Percentiles rank a stretch among this genome's conserved stretches.
Evolutionary conservation across 352 stramenopile species (phyloP).

Genomic region (Thalassiosira pacifica): DNA sequence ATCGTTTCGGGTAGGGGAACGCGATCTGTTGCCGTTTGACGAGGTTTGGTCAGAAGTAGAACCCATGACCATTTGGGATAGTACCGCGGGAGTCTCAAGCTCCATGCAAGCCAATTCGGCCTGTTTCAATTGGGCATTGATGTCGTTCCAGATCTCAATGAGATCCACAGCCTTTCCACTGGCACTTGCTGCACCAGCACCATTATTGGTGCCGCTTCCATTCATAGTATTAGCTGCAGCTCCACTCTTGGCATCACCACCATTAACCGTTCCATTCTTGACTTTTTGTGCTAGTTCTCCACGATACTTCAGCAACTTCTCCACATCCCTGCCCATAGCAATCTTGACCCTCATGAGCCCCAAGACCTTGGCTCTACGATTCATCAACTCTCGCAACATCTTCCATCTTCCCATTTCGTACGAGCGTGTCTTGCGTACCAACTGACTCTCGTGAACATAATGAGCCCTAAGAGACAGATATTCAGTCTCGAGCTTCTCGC

Average conservation of each 20-base stretch:
- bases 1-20: conserved; percentile 24
- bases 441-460: conserved; percentile 78
- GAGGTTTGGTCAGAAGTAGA: not conserved
- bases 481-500: conserved; percentile 80
- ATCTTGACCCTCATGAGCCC: conserved; percentile 73
- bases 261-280: not conserved
- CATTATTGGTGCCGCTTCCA: conserved; percentile 13
- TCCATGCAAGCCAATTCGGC: conserved; percentile 68
- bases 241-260: conserved; percentile 8
- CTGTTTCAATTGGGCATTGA: conserved; percentile 72
- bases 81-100: conserved; percentile 53
- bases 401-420: conserved; percentile 66
- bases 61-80: conserved; percentile 56
- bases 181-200: not conserved
- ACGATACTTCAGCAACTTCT: conserved; percentile 59
- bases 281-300: conserved; percentile 32
- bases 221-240: not conserved
- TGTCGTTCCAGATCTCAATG: conserved; percentile 71
- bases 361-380: conserved; percentile 65
- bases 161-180: conserved; percentile 49
- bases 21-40: not conserved
- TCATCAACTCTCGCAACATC: conserved; percentile 67
- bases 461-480: conserved; percentile 82
- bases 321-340: conserved; percentile 76
- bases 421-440: conserved; percentile 55